Evolutionary conservation across 2,329 filamentous ascomycete genomes (phyloP).

Genomic region (Trichophyton benhamiae): DNA sequence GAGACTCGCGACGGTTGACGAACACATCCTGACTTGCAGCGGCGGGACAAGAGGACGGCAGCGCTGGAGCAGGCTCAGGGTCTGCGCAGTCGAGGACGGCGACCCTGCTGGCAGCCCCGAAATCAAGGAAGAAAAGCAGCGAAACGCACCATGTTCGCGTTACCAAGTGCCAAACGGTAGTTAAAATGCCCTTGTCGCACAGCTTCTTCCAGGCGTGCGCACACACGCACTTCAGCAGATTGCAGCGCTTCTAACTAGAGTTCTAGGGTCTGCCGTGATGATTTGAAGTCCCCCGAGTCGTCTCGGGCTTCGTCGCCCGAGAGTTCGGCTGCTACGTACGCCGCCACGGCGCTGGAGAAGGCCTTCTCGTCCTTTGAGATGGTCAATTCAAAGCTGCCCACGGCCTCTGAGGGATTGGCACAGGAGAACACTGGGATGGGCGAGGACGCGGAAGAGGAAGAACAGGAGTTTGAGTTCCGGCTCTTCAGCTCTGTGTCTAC

Average conservation of each 20-base stretch:
- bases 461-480: constrained; percentile 35
- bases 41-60: background rate
- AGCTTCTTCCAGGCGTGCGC: background rate
- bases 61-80: background rate
- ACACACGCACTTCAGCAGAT: background rate
- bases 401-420: background rate
- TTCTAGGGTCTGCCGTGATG: constrained; percentile 13
- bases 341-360: constrained; percentile 9
- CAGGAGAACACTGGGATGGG: constrained; percentile 3
- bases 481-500: constrained; percentile 26
- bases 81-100: too few relatives aligned
- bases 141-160: constrained; percentile 7
- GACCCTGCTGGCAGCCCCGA: background rate
- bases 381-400: background rate
- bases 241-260: background rate
- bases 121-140: background rate
- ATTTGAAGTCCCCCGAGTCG: constrained; percentile 10
- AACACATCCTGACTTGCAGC: too few relatives aligned
- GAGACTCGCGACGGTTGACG: too few relatives aligned
- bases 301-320: constrained; percentile 12
- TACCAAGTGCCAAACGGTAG: constrained; percentile 11
- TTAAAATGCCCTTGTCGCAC: background rate
- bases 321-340: constrained; percentile 9
- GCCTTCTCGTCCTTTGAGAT: constrained; percentile 11
- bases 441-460: constrained; percentile 20